phyloP scores from a whole-genome alignment of 768 basidiomycete genomes.

The Cystobasidiopsis lactophilus region DNA sequence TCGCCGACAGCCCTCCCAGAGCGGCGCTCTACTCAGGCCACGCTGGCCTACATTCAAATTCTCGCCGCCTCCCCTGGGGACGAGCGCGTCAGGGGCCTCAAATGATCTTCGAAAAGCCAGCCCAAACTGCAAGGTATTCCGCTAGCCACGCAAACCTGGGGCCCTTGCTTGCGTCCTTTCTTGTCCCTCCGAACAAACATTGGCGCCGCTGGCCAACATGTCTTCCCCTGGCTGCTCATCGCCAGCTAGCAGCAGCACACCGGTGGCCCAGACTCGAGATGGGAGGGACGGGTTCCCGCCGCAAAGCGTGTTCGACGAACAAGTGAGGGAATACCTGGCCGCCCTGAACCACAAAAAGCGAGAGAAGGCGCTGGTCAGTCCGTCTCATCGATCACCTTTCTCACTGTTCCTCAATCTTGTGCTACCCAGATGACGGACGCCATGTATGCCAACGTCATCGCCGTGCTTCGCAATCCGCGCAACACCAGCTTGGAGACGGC shows the following conservation, averaged over 20 bases:
- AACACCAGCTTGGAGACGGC: slow-evolving; percentile 32
- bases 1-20: no score
- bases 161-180: no score
- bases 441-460: slow-evolving; percentile 51
- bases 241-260: slow-evolving; percentile 1
- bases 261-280: slow-evolving; percentile 13
- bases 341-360: slow-evolving; percentile 38
- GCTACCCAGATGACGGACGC: slow-evolving; percentile 33
- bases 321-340: slow-evolving; percentile 38
- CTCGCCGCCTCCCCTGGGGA: no score
- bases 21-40: no score
- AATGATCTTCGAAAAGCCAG: no score
- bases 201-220: background rate
- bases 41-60: no score
- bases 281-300: slow-evolving; percentile 36
- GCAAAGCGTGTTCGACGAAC: slow-evolving; percentile 37
- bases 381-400: background rate
- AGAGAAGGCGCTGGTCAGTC: slow-evolving; percentile 38
- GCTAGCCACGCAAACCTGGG: no score
- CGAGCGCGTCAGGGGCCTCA: no score
- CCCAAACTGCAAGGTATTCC: no score
- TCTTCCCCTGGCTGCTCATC: slow-evolving; percentile 3
- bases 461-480: slow-evolving; percentile 35
- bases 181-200: no score
- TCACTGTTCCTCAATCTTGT: background rate